A percentile compares a stretch with the other conserved stretches of the same genome.
Evolutionary conservation across 1,284 basidiomycete genomes (phyloP).

Genomic region (Exobasidium rhododendri): DNA sequence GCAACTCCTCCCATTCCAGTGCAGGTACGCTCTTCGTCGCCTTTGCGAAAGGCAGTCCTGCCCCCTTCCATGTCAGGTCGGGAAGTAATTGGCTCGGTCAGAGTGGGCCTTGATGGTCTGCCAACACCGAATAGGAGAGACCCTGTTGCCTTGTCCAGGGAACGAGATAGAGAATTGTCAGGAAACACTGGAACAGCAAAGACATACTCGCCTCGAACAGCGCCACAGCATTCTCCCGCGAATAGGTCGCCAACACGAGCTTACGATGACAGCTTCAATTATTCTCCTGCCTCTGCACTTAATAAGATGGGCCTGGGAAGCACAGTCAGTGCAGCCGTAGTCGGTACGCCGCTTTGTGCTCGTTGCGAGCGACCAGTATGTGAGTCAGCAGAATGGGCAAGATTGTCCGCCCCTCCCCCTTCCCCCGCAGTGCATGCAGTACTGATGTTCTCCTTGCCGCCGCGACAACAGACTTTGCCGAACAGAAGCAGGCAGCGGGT

Average conservation of each 20-base stretch:
- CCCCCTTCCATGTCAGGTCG: background rate
- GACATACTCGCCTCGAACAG: constrained; percentile 1
- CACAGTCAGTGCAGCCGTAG: constrained; percentile 22
- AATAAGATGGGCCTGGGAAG: constrained; percentile 2
- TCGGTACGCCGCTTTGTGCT: constrained; percentile 48
- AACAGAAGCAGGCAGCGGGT: constrained; percentile 46
- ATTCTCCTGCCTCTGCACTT: constrained; percentile 1
- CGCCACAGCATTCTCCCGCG: background rate
- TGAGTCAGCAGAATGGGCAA: constrained; percentile 15
- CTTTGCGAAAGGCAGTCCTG: background rate
- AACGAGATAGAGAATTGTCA: background rate
- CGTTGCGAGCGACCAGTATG: constrained; percentile 45
- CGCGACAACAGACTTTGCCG: constrained; percentile 42
- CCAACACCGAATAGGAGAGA: constrained; percentile 3
- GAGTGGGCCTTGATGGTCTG: background rate
- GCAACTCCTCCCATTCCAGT: background rate
- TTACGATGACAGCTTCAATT: background rate
- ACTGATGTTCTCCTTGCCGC: background rate
- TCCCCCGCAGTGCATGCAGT: background rate
- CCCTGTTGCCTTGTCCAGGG: background rate
- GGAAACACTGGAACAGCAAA: background rate
- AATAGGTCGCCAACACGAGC: background rate
- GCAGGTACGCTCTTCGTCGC: background rate
- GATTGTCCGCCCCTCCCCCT: too few relatives aligned
- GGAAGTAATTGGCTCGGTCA: background rate